Base-by-base conservation (phyloP, 2,329 filamentous ascomycete genomes). In the Aspergillus aculeatinus region DNA sequence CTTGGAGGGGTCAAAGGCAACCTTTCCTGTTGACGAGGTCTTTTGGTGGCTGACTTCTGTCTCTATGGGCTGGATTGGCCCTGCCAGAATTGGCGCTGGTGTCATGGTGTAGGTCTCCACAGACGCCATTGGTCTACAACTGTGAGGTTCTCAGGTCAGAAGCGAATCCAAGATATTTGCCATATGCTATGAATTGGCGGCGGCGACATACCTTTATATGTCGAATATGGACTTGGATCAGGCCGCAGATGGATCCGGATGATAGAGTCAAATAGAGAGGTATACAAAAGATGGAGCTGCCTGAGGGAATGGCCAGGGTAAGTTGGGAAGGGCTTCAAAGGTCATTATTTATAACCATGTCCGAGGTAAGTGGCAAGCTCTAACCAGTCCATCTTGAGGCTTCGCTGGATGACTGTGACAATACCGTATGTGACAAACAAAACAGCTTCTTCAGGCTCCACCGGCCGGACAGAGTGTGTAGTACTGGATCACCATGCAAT, bases 1-100 rank as follows among this genome's bases (percentile, higher is more conserved):
- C 68, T 80, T 82, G 42, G 74, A 67, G 2, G 85, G 80, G 54
- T 84, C 74, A 67, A 89, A 89, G 4, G 39, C 33, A 12, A 35
- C 19, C 19, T 48, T 6, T 14, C 23, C 12, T 33, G 25, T 25
- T 23, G 12, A 27, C n/a, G n/a, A 21, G 12, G 42, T n/a, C 7
- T 57, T 21, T 14, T 29, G 25, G n/a, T 57, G 31, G 23, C 10
- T 31, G 29, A 44, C 39, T 47, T 35, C 53, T 2, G 27, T 54
- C 14, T 31, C 53, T 9, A 23, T 35, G 39, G 31, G 42, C 16
- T 55, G 42, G 23, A 48, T 21, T n/a, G 39, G 6, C 5, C 23
- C 27, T 12, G 27, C n/a, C 12, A 47, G 27, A 27, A 25, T 31
- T 21, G 52, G 19, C 25, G 42, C 53, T 25, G 42, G 23, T 21